phyloP scores from a whole-genome alignment of 306 rosid species.

The Gynostemma pentaphyllum region DNA sequence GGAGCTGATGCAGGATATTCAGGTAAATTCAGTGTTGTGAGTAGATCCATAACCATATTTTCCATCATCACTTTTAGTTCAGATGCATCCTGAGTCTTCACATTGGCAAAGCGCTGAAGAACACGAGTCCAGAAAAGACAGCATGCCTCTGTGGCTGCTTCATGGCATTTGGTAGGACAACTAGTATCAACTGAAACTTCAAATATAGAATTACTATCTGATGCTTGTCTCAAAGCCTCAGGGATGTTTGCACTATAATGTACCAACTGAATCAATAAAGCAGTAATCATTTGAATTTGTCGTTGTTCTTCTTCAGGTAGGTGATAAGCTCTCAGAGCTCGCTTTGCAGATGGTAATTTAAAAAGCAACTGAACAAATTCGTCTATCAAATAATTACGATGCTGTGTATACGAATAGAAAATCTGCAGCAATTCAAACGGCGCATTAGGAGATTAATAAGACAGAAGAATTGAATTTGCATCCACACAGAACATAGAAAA shows the following conservation, averaged over 20 bases:
- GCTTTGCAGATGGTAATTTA: conserved; percentile 77
- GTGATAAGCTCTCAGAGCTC: conserved; percentile 81
- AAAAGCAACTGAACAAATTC: conserved; percentile 84
- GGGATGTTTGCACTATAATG: conserved; percentile 93
- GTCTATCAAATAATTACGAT: conserved; percentile 83
- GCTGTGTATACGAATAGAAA: conserved; percentile 74
- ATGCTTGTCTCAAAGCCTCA: conserved; percentile 60
- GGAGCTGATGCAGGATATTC: conserved; percentile 97
- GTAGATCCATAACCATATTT: conserved; percentile 81
- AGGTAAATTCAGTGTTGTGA: conserved; percentile 76
- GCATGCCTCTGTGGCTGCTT: conserved; percentile 71
- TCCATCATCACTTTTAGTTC: conserved; percentile 84
- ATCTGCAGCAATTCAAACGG: conserved; percentile 47
- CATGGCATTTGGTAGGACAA: conserved; percentile 58
- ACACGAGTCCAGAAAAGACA: conserved; percentile 83
- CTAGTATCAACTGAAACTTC: conserved; percentile 57
- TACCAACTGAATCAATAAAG: conserved; percentile 81
- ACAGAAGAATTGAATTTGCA: background rate
- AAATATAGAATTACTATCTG: conserved; percentile 54
- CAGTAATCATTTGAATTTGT: conserved; percentile 96
- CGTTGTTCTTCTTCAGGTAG: conserved; percentile 91
- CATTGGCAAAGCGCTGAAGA: conserved; percentile 78
- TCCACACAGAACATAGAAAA: background rate
- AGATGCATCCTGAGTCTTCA: conserved; percentile 79
- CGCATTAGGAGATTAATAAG: background rate